Percentiles rank a stretch among this genome's conserved stretches.
phyloP scores from a whole-genome alignment of 1,139 yeast species.

The Saccharomyces hybrid region DNA sequence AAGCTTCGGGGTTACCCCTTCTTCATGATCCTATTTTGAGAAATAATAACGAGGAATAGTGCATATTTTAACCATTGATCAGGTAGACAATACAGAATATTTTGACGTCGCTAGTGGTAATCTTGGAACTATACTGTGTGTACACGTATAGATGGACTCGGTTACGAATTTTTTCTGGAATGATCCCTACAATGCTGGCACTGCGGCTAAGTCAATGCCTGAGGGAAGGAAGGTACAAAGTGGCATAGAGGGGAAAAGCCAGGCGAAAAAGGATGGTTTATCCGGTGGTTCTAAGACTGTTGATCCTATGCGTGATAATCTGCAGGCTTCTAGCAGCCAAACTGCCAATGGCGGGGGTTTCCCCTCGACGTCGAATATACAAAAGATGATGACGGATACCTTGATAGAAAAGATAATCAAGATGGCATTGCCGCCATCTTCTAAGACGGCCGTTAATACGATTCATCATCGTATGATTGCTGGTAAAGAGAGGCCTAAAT shows the following conservation, averaged over 20 bases:
- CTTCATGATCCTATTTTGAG: neutral
- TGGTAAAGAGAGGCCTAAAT: constrained; percentile 58
- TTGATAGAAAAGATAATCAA: constrained; percentile 60
- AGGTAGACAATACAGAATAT: too few relatives aligned
- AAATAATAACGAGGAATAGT: neutral
- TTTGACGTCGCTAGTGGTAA: too few relatives aligned
- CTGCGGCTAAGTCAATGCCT: neutral
- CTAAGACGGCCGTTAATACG: constrained; percentile 34
- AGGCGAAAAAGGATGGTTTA: neutral
- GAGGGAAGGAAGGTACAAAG: neutral
- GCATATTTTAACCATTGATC: neutral
- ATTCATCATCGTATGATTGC: constrained; percentile 46
- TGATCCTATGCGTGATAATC: neutral
- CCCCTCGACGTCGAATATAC: constrained; percentile 7
- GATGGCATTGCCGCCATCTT: constrained; percentile 63
- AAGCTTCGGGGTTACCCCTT: neutral
- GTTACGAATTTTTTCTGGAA: constrained; percentile 5
- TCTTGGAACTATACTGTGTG: too few relatives aligned
- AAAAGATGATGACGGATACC: constrained; percentile 51
- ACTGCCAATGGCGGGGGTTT: constrained; percentile 10
- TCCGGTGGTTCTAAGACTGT: constrained; percentile 1
- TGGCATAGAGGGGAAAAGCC: constrained; percentile 1
- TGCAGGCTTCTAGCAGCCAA: neutral
- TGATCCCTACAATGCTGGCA: constrained; percentile 4
- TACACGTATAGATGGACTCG: constrained; percentile 1